A percentile compares a stretch with the other conserved stretches of the same genome.
Conservation (phyloP, 805 yeast genomes). For the Candida verbasci region DNA sequence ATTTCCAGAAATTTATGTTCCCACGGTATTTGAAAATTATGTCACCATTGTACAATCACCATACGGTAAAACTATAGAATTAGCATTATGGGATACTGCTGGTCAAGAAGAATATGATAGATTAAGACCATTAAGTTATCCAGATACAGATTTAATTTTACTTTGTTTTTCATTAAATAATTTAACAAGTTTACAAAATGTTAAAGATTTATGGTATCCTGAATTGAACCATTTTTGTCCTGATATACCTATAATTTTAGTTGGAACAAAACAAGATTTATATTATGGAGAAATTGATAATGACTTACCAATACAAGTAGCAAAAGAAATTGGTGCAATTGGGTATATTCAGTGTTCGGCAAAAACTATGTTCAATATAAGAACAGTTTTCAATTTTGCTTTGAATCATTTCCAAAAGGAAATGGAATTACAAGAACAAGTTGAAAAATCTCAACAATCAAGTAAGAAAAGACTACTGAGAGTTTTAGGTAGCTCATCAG, state of each 20-base stretch:
- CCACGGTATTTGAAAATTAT: slow-evolving; percentile 80
- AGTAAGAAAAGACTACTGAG: slow-evolving; percentile 29
- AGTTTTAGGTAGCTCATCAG: slow-evolving; percentile 20
- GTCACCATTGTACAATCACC: slow-evolving; percentile 57
- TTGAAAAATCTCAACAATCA: slow-evolving; percentile 24
- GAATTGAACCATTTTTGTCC: slow-evolving; percentile 84
- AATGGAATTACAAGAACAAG: slow-evolving; percentile 30
- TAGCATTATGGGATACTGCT: slow-evolving; percentile 87
- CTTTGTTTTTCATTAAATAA: slow-evolving; percentile 72
- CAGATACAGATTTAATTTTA: slow-evolving; percentile 71
- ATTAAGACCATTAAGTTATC: slow-evolving; percentile 71
- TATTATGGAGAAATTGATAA: slow-evolving; percentile 26
- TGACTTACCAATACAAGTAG: slow-evolving; percentile 49
- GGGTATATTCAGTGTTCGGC: slow-evolving; percentile 81
- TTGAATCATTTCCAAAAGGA: slow-evolving; percentile 40
- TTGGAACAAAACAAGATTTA: slow-evolving; percentile 80
- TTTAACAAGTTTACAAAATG: slow-evolving; percentile 60
- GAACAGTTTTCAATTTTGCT: slow-evolving; percentile 64
- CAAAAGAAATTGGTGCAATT: slow-evolving; percentile 60
- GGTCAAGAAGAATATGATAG: slow-evolving; percentile 87
- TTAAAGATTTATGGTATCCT: slow-evolving; percentile 81
- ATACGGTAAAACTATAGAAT: slow-evolving; percentile 74
- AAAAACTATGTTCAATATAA: slow-evolving; percentile 59
- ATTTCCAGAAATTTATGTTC: slow-evolving; percentile 72
- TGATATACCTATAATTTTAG: slow-evolving; percentile 67